phyloP scores from a whole-genome alignment of 805 yeast genomes.

The Suhomyces sp. region DNA sequence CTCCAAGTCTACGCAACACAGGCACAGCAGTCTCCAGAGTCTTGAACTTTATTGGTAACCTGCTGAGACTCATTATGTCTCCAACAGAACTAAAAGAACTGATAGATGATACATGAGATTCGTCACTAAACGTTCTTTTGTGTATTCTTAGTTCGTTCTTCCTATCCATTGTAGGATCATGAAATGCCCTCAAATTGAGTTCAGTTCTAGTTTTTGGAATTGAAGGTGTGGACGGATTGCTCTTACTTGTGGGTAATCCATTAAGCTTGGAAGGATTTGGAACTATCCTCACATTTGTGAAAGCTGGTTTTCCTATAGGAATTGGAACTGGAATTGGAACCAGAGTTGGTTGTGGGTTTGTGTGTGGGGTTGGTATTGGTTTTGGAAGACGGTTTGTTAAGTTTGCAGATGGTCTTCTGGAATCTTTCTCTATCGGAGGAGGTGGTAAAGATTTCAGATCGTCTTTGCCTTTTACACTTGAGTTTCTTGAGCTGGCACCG shows the following conservation, averaged over 20 bases:
- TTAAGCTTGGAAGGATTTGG: too few relatives aligned
- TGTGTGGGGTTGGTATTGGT: background rate
- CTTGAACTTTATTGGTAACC: constrained; percentile 4
- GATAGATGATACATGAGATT: constrained; percentile 38
- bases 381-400: background rate
- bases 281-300: constrained; percentile 4
- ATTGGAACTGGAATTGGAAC: background rate
- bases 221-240: background rate
- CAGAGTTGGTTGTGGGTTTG: background rate
- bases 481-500: constrained; percentile 27
- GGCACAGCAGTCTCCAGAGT: background rate
- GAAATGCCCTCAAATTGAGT: background rate
- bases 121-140: constrained; percentile 34
- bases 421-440: constrained; percentile 5
- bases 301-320: background rate
- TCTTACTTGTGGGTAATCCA: too few relatives aligned
- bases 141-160: constrained; percentile 10
- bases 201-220: constrained; percentile 1
- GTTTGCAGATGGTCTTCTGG: background rate
- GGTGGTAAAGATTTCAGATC: constrained; percentile 13
- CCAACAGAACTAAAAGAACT: constrained; percentile 38
- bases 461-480: constrained; percentile 23
- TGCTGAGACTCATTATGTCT: constrained; percentile 24
- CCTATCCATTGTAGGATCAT: constrained; percentile 15
- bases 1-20: background rate